Conservation (phyloP, 2,329 filamentous ascomycete genomes). For the Aphanocladium album region DNA sequence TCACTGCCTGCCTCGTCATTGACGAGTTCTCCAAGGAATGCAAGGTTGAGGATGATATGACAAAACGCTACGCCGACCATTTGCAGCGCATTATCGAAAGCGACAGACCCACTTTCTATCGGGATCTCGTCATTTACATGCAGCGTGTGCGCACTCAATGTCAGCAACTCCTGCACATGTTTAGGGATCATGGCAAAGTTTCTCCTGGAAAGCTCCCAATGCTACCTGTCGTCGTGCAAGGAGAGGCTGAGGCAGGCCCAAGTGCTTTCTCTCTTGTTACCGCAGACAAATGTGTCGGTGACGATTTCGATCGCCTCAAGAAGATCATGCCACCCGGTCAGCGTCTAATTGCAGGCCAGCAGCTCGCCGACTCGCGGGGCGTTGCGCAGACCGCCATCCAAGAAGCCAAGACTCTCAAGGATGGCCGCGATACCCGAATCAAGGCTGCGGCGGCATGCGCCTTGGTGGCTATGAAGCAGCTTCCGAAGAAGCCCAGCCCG, state of each 20-base stretch:
- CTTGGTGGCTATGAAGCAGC: slow-evolving; percentile 75
- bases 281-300: slow-evolving; percentile 78
- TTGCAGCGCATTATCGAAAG: slow-evolving; percentile 74
- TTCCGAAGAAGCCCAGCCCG: slow-evolving; percentile 89
- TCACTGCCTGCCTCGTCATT: slow-evolving; percentile 75
- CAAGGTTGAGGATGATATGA: slow-evolving; percentile 33
- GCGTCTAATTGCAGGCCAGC: slow-evolving; percentile 74
- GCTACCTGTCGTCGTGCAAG: slow-evolving; percentile 88
- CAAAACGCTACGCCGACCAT: slow-evolving; percentile 52
- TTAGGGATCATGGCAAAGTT: slow-evolving; percentile 85
- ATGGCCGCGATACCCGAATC: slow-evolving; percentile 78
- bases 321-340: slow-evolving; percentile 86
- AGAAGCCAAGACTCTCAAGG: slow-evolving; percentile 74
- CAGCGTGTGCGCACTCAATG: slow-evolving; percentile 89
- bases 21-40: slow-evolving; percentile 77
- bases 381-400: slow-evolving; percentile 68
- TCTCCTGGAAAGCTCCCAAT: slow-evolving; percentile 68
- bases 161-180: slow-evolving; percentile 81
- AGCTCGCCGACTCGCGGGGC: slow-evolving; percentile 70
- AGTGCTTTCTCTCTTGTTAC: slow-evolving; percentile 85
- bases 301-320: slow-evolving; percentile 84
- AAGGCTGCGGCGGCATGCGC: slow-evolving; percentile 82
- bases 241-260: slow-evolving; percentile 84
- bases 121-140: slow-evolving; percentile 84
- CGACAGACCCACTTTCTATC: slow-evolving; percentile 76